phyloP scores from a whole-genome alignment of 2,329 filamentous ascomycete species.

The Penicillium sp. region DNA sequence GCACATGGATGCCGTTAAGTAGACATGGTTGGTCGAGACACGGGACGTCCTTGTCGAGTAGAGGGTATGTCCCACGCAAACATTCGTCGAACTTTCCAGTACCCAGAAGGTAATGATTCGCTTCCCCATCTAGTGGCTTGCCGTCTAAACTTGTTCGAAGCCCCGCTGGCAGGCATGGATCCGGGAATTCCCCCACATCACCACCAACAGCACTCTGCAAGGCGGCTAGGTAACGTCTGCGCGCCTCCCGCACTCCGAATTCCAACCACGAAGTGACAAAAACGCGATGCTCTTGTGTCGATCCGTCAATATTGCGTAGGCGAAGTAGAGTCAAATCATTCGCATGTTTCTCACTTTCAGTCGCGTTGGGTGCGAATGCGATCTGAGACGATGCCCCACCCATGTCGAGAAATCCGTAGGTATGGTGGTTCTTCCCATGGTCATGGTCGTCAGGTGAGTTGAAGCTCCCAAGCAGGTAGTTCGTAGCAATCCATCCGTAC shows the following conservation, averaged over 20 bases:
- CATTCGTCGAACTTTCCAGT: conserved; percentile 90
- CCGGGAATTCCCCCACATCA: conserved; percentile 72
- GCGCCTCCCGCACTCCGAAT: conserved; percentile 94
- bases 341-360: conserved; percentile 86
- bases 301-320: conserved; percentile 80
- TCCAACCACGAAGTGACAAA: conserved; percentile 97
- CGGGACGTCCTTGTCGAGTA: conserved; percentile 86
- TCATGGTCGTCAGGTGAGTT: conserved; percentile 74
- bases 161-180: conserved; percentile 86
- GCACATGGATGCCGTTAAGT: conserved; percentile 88
- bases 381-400: conserved; percentile 97
- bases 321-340: conserved; percentile 87
- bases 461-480: conserved; percentile 92
- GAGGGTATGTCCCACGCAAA: conserved; percentile 76
- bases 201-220: conserved; percentile 70
- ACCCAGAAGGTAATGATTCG: conserved; percentile 69
- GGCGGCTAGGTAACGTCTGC: conserved; percentile 79
- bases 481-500: conserved; percentile 97
- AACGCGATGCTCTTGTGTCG: conserved; percentile 78
- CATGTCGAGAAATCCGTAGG: conserved; percentile 98
- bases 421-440: conserved; percentile 87
- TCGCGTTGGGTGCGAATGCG: conserved; percentile 92
- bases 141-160: conserved; percentile 77
- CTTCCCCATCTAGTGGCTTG: conserved; percentile 53
- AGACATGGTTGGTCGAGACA: conserved; percentile 86